phyloP scores from a whole-genome alignment of 1,139 yeast genomes.

The Pichia sp. region DNA sequence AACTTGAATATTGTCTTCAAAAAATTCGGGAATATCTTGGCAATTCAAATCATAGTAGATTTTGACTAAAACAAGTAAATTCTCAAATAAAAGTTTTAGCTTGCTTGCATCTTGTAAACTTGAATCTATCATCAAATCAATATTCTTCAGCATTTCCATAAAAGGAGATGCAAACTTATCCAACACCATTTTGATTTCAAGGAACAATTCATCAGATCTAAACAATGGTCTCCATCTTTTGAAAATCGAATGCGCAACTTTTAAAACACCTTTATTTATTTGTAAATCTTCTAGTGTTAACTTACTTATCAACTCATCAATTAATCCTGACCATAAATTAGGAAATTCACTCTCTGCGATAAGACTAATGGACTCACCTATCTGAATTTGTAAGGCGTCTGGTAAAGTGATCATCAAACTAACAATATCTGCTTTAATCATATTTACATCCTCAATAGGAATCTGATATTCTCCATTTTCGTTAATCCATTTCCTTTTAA shows the following conservation, averaged over 20 bases:
- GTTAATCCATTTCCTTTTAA: conserved; percentile 81
- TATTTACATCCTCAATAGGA: conserved; percentile 51
- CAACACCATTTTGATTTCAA: conserved; percentile 81
- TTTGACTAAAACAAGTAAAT: conserved; percentile 63
- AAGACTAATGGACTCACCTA: conserved; percentile 86
- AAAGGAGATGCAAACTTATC: conserved; percentile 83
- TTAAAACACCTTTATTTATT: conserved; percentile 75
- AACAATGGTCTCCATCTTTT: conserved; percentile 95
- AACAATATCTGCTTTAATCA: conserved; percentile 71
- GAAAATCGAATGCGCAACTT: conserved; percentile 92
- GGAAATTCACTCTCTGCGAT: conserved; percentile 98
- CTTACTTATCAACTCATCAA: conserved; percentile 67
- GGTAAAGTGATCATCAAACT: conserved; percentile 80
- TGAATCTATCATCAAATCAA: conserved; percentile 58
- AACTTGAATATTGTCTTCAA: conserved; percentile 76
- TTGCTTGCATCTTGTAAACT: conserved; percentile 40
- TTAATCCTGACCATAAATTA: conserved; percentile 71
- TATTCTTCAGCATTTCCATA: conserved; percentile 52
- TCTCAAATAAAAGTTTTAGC: conserved; percentile 55
- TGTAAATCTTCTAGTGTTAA: conserved; percentile 59
- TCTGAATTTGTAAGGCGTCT: conserved; percentile 66
- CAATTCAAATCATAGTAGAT: conserved; percentile 90
- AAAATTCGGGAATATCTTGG: conserved; percentile 96
- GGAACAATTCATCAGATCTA: conserved; percentile 81
- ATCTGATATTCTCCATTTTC: conserved; percentile 77